Evolutionary conservation across 495 filamentous ascomycete species (phyloP).

Genomic region (Sporormia fimetaria): DNA sequence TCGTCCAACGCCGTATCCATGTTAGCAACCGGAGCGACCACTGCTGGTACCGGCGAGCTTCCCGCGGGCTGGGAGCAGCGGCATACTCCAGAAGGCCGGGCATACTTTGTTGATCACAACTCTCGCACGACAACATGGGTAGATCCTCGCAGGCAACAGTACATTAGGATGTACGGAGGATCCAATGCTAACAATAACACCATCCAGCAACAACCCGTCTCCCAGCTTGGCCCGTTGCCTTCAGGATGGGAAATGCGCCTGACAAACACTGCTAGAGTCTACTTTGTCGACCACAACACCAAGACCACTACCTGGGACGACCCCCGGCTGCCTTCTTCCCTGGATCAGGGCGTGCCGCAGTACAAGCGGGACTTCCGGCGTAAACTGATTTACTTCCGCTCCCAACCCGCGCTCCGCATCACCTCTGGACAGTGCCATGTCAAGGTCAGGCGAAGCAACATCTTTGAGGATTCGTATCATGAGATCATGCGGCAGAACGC

Average conservation of each 20-base stretch:
- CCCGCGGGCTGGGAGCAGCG: conserved; percentile 94
- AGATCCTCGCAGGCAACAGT: conserved; percentile 95
- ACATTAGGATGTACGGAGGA: conserved; percentile 92
- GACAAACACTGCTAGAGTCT: conserved; percentile 93
- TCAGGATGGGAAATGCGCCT: conserved; percentile 99
- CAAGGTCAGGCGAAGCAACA: conserved; percentile 90
- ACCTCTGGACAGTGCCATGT: conserved; percentile 94
- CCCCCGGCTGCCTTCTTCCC: conserved; percentile 82
- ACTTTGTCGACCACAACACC: conserved; percentile 98
- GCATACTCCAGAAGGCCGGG: conserved; percentile 83
- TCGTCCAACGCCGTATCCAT: conserved; percentile 54
- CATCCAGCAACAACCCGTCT: conserved; percentile 95
- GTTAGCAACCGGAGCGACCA: conserved; percentile 92
- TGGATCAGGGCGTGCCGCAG: conserved; percentile 97
- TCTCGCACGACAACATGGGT: conserved; percentile 98
- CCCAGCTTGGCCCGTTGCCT: conserved; percentile 88
- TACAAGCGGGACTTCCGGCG: conserved; percentile 98
- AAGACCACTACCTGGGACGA: conserved; percentile 99
- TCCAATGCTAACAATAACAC: conserved; percentile 66
- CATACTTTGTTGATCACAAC: conserved; percentile 99
- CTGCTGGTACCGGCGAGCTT: conserved; percentile 86
- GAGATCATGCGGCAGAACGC: conserved; percentile 96
- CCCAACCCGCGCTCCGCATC: conserved; percentile 90
- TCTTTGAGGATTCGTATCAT: conserved; percentile 97
- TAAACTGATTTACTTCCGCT: conserved; percentile 98